phyloP scores from a whole-genome alignment of 768 basidiomycete genomes.

The Hericium rajendrae region DNA sequence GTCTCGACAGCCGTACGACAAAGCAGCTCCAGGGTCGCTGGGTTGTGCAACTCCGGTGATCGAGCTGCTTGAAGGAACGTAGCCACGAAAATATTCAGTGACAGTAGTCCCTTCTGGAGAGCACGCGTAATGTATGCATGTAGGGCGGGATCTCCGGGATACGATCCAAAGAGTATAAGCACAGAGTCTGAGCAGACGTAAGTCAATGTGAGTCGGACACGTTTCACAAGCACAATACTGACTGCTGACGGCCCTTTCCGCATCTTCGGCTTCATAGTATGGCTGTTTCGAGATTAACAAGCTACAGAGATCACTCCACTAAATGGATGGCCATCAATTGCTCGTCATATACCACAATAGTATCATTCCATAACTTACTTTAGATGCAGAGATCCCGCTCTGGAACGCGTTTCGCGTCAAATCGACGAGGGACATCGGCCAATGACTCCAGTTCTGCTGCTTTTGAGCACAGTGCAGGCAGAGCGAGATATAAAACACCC shows the following conservation, averaged over 20 bases:
- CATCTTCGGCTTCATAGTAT: conserved; percentile 30
- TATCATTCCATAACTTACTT: conserved; percentile 33
- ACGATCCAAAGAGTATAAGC: conserved; percentile 52
- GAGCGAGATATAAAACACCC: too few relatives aligned
- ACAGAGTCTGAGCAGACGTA: conserved; percentile 45
- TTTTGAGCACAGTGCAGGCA: too few relatives aligned
- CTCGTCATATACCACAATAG: background rate
- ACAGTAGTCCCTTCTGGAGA: conserved; percentile 44
- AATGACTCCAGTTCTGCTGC: too few relatives aligned
- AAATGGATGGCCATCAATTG: conserved; percentile 4
- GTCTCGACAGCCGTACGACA: conserved; percentile 56
- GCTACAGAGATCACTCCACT: conserved; percentile 66
- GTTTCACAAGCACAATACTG: conserved; percentile 15
- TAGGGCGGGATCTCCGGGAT: conserved; percentile 63
- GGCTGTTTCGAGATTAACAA: conserved; percentile 46
- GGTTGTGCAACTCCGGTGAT: conserved; percentile 52
- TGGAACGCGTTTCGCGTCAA: conserved; percentile 69
- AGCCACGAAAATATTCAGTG: conserved; percentile 49
- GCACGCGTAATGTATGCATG: conserved; percentile 56
- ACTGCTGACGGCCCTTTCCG: conserved; percentile 59
- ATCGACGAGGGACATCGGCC: conserved; percentile 54
- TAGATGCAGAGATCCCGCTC: conserved; percentile 51
- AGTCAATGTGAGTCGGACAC: background rate
- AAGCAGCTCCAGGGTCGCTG: conserved; percentile 60
- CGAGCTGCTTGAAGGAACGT: conserved; percentile 60